Base-by-base conservation (phyloP, 2,329 filamentous ascomycete species). In the Aspergillus viridinutans region DNA sequence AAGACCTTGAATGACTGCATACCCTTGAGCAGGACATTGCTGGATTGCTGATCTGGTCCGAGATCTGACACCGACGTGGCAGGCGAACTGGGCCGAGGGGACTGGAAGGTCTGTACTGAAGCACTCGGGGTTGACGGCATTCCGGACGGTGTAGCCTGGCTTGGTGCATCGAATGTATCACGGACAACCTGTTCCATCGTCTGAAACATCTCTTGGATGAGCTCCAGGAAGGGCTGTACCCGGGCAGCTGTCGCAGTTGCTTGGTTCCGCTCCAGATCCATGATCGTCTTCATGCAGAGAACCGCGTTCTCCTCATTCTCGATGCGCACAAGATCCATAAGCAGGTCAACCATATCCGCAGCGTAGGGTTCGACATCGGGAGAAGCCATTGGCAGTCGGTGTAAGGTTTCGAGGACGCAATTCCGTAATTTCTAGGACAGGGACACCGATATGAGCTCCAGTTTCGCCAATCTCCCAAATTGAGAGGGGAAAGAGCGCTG, bases 1-100 rank as follows among this genome's bases (percentile, higher is more conserved):
- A 99, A 83, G 25, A 99, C 93, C 74, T 97, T 99, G 83, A 99
- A 99, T 1, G 94, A 99, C 72, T 96, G 91, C 90, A 97, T 97
- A 29, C 94, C 94, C 74, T 91, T 96, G 54, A 92, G 79, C 35
- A 99, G 76, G 50, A 90, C 89, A 57, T 92, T 86, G 55, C 85
- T 86, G 66, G 92, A 88, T 69, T 93, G 90, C 67, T 91, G 88
- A 66, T 97, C 92, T 14, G 86, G 83, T 5, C 87, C 90, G 52
- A 96, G 83, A 61, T 97, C 94, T 20, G 88, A 83, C 3, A 90
- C 76, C 1, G 91, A 89, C 2, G 90, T 88, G 8, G 92, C 89
- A 3, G 95, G 94, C 3, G 95, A 99, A 53, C 89, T 92, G 4
- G 94, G 93, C 53, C 91, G 84, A 10, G 92, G 92, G 1, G 92